These are phyloP conservation scores for Antitrichia curtipendula DNA, from an alignment of 225 moss, liverwort and hornwort genomes.

Conservation along the genomic window DNA sequence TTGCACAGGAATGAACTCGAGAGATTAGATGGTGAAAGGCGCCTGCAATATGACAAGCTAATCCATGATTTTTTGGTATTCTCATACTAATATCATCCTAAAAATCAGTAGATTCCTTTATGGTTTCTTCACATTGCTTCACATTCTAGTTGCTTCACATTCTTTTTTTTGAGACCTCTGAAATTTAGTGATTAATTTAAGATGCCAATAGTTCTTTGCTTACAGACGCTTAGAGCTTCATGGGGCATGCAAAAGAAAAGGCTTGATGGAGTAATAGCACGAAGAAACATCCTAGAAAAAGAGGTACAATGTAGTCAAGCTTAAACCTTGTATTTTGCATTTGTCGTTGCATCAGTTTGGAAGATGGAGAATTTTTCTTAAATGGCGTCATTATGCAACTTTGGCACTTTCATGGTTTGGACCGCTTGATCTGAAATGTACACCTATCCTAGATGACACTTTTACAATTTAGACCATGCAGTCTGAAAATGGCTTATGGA, in stretches of 20 bases:
- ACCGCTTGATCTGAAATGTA: no score
- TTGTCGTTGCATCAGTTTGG: background rate
- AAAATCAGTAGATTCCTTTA: background rate
- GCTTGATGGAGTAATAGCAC: constrained; percentile 40
- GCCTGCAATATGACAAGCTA: constrained; percentile 63
- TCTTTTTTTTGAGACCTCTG: background rate
- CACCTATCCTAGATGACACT: no score
- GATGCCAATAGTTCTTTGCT: background rate
- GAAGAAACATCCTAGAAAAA: constrained; percentile 46
- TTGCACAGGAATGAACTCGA: constrained; percentile 59
- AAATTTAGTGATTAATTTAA: background rate
- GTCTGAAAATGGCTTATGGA: no score
- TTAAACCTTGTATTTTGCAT: background rate
- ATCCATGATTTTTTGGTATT: constrained; percentile 55
- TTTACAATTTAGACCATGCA: no score
- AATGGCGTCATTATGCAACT: no score
- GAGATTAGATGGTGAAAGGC: constrained; percentile 47
- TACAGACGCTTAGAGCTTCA: constrained; percentile 27
- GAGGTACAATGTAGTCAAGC: constrained; percentile 4
- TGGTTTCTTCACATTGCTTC: background rate
- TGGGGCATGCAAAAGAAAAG: constrained; percentile 52
- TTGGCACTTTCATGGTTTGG: no score
- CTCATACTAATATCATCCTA: background rate
- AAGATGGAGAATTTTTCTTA: background rate
- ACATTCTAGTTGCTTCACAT: background rate